Base-by-base conservation (phyloP, 176 grass and related monocot species). In the Triticum timopheevii region DNA sequence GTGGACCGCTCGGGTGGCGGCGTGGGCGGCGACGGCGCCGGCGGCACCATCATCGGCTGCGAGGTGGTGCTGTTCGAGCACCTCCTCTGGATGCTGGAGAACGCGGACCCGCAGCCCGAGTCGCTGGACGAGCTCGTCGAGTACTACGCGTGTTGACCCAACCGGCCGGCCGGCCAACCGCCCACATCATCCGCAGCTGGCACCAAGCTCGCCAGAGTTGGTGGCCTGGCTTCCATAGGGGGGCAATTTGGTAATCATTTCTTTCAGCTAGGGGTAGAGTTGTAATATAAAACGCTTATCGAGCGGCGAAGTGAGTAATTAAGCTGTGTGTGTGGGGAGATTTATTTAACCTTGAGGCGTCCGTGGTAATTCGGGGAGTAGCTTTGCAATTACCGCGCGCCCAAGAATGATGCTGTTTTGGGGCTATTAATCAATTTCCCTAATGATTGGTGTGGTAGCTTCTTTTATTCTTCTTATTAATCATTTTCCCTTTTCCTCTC, bases 11-110 rank as follows among this genome's bases (percentile, higher is more conserved):
- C 93, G 3, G 84, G 72, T 30, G 73, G 69, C 2, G 81, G 58
- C 16, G n/a, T 25, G 13, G 91, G 83, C 20, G 65, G 34, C 20
- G 22, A 23, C 13, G 82, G 7, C 2, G 30, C 47, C n/a, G 72
- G 65, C 35, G 87, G 86, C 19, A 88, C 81, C 16, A 76, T 88
- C 73, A 85, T 98, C 7, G 95, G 95, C 47, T 98, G 95, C 86
- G 95, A 98, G 93, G 93, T 98, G 76, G 95, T 98, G 66, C 89
- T 98, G 78, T 98, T 98, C 86, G 95, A 98, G 79, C 95, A 98
- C 93, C 93, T 98, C 64, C 89, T 95, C 63, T 98, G 93, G 95
- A 98, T 98, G 95, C 91, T 98, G 66, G 93, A 95, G 87, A 98
- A 95, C 88, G 95, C 91, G 62, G 95, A 95, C 75, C 93, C 91